phyloP scores from a whole-genome alignment of 768 basidiomycete species.

The Mrakia gelida region DNA sequence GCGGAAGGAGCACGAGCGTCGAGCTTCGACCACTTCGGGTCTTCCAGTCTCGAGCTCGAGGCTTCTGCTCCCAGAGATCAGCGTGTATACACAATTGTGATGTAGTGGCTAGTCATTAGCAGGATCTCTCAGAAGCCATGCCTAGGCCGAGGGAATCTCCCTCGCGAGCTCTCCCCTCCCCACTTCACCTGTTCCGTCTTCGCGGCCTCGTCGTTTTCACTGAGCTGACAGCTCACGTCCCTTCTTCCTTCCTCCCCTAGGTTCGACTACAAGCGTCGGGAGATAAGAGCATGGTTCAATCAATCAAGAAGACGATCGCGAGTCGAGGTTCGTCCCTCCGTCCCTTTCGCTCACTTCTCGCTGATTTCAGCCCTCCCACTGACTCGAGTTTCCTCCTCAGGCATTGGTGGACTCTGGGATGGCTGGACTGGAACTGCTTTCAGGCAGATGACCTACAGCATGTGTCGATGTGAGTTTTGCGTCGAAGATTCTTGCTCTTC shows the following conservation, averaged over 20 bases:
- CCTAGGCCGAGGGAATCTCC: too few species aligned
- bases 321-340: constrained; percentile 57
- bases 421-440: constrained; percentile 85
- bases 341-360: neutral
- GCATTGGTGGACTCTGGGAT: constrained; percentile 67
- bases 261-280: constrained; percentile 79
- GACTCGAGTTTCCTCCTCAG: neutral
- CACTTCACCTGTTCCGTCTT: too few species aligned
- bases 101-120: too few species aligned
- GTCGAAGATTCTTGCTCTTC: constrained; percentile 63
- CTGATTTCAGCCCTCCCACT: neutral
- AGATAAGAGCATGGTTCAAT: constrained; percentile 83
- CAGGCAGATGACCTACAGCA: constrained; percentile 86
- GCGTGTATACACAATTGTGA: too few species aligned
- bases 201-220: too few species aligned
- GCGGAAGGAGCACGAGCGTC: neutral
- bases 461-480: constrained; percentile 88
- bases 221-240: too few species aligned
- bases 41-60: too few species aligned
- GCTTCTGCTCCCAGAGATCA: too few species aligned
- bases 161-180: too few species aligned
- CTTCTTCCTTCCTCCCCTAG: too few species aligned
- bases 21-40: too few species aligned
- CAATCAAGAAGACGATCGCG: constrained; percentile 72
- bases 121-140: too few species aligned